A percentile compares a stretch with the other conserved stretches of the same genome.
phyloP scores from a whole-genome alignment of 1,139 yeast genomes.

The Diutina neorugosa region DNA sequence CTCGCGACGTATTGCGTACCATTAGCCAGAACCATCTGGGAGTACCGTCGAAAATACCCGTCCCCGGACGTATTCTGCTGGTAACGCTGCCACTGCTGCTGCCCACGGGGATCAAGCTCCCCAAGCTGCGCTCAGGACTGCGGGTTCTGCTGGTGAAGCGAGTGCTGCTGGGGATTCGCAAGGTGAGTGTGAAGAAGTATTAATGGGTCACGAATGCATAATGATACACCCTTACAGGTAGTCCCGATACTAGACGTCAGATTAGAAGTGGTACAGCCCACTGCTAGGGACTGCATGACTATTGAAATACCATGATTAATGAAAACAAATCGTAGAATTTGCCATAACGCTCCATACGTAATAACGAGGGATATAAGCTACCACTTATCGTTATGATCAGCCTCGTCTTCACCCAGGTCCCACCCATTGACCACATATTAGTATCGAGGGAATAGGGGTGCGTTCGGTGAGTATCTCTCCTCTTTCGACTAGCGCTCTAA shows the following conservation, averaged over 20 bases:
- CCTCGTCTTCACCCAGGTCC: no score
- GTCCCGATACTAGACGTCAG: not conserved
- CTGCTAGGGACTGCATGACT: not conserved
- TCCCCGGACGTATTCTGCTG: slow-evolving; percentile 33
- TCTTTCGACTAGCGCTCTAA: not conserved
- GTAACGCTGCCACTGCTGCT: slow-evolving; percentile 32
- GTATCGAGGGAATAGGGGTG: not conserved
- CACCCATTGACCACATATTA: not conserved
- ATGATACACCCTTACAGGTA: not conserved
- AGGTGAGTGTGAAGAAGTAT: slow-evolving; percentile 20
- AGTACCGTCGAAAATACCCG: slow-evolving; percentile 30
- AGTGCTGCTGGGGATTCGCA: slow-evolving; percentile 26
- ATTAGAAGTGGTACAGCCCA: no score
- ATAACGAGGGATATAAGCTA: no score
- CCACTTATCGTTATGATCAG: no score
- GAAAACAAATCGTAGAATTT: not conserved
- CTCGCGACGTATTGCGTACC: slow-evolving; percentile 32
- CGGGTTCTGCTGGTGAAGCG: slow-evolving; percentile 16
- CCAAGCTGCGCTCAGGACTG: slow-evolving; percentile 23
- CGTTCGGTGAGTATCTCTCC: not conserved
- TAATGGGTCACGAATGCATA: not conserved
- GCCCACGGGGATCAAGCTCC: slow-evolving; percentile 16
- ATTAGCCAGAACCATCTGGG: slow-evolving; percentile 21
- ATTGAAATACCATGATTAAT: not conserved
- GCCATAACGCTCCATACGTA: no score